Base-by-base conservation (phyloP, 2,329 filamentous ascomycete species). In the Botryotinia calthae region DNA sequence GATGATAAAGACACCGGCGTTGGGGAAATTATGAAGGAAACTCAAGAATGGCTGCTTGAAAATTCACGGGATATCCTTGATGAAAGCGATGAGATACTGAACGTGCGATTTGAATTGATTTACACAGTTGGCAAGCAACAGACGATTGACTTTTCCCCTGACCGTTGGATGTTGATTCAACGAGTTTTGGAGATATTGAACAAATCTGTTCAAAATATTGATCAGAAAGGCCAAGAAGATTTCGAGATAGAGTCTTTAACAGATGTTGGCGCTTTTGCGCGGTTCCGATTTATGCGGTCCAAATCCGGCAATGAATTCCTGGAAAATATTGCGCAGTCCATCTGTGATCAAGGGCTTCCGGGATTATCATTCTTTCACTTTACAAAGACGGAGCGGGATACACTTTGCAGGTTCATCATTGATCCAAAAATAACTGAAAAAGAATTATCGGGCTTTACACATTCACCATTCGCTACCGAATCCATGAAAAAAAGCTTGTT, bases 41-140 rank as follows among this genome's bases (percentile, higher is more conserved):
- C n/a, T n/a, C 85, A 88, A n/a, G 37, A 80, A 0, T 86, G 84
- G 74, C 81, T 90, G 1, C 79, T 86, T 44, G 22, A 67, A 0
- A 73, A 79, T 2, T 83, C 85, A 0, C 82, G 88, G 0, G 89
- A 91, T 74, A 83, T 92, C 2, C 82, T 92, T 0, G 89, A 92
- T 72, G 89, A 92, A 79, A 89, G 87, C 56, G 90, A 92, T 65
- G 88, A 91, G 72, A 88, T 87, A 71, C 87, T 91, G 61, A 87
- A 84, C 61, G 83, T 86, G 6, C 87, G 86, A 64, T 90, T 89
- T 56, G 88, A 92, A 76, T 79, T 91, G 0, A 82, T 91, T 1
- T 91, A 92, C 73, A 90, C 89, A 0, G 86, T 91, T 76, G 90
- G 89, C 0, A 74, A 78, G 0, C 87, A 89, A 73, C 77, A 79